Percentiles rank a stretch among this genome's conserved stretches.
These are phyloP conservation scores for Hypoxylon sp. DNA, from an alignment of 2,329 filamentous ascomycete genomes.

Conservation along the genomic window DNA sequence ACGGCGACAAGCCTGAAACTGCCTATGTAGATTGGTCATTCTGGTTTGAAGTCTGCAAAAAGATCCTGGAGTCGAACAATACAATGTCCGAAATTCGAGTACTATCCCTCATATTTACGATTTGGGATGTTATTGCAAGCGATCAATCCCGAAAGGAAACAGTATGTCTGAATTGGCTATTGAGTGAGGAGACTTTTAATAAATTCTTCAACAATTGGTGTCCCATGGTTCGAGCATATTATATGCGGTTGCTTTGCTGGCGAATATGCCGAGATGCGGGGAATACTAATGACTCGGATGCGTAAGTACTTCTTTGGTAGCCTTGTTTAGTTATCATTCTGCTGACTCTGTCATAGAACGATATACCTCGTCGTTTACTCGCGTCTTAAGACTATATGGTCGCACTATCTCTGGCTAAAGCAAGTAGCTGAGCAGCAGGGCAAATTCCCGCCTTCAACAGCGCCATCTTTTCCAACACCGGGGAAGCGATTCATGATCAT, in stretches of 20 bases:
- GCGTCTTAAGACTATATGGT: slow-evolving; percentile 77
- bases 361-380: slow-evolving; percentile 74
- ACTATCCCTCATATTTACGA: slow-evolving; percentile 80
- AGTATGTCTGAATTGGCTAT: slow-evolving; percentile 77
- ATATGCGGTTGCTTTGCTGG: slow-evolving; percentile 91
- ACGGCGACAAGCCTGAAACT: slow-evolving; percentile 46
- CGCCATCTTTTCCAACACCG: slow-evolving; percentile 84
- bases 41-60: slow-evolving; percentile 82
- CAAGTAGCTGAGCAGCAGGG: slow-evolving; percentile 67
- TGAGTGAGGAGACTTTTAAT: slow-evolving; percentile 78
- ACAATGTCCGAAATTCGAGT: slow-evolving; percentile 89
- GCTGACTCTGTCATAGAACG: slow-evolving; percentile 57
- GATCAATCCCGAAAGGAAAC: slow-evolving; percentile 72
- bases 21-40: slow-evolving; percentile 79
- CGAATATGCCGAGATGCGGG: slow-evolving; percentile 81
- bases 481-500: slow-evolving; percentile 89
- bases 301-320: slow-evolving; percentile 59
- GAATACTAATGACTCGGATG: slow-evolving; percentile 68
- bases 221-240: slow-evolving; percentile 93
- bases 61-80: slow-evolving; percentile 84
- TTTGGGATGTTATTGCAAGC: slow-evolving; percentile 77
- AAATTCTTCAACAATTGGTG: slow-evolving; percentile 93
- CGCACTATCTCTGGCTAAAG: slow-evolving; percentile 79
- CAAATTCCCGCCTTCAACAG: slow-evolving; percentile 72
- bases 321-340: not conserved